These are phyloP conservation scores for Rosa chinensis DNA, from an alignment of 306 rosid genomes.

Conservation along the genomic window DNA sequence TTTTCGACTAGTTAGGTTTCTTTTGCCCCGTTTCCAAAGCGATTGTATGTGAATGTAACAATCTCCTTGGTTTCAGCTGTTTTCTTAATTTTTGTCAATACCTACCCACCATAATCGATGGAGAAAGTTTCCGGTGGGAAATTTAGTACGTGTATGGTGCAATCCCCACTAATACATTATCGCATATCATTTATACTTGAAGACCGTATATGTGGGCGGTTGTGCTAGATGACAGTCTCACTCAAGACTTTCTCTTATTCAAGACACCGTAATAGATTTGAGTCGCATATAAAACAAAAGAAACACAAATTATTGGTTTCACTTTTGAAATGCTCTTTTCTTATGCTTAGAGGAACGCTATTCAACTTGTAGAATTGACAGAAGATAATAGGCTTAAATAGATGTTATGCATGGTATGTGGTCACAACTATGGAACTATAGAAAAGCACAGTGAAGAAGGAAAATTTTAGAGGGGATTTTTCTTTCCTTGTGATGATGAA, in stretches of 20 bases:
- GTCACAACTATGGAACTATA: neutral
- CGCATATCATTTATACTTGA: neutral
- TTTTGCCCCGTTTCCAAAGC: neutral
- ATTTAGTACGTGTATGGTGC: neutral
- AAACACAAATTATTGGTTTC: neutral
- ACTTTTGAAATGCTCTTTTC: neutral
- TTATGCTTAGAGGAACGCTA: neutral
- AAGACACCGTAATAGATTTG: neutral
- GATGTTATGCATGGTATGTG: neutral
- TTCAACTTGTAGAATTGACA: neutral
- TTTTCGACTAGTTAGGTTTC: neutral
- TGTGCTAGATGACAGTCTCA: neutral
- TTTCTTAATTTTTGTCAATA: neutral
- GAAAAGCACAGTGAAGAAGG: neutral
- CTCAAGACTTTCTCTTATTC: neutral
- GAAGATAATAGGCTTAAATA: no score
- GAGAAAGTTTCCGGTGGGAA: neutral
- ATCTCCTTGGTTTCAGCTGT: neutral
- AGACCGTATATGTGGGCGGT: neutral
- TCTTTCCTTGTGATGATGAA: neutral
- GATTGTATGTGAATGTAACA: neutral
- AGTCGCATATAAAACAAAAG: no score
- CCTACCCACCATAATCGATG: neutral
- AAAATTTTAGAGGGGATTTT: neutral
- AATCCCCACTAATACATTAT: neutral